These are phyloP conservation scores for Microstroma glucosiphilum DNA, from an alignment of 1,284 basidiomycete species.

Conservation along the genomic window DNA sequence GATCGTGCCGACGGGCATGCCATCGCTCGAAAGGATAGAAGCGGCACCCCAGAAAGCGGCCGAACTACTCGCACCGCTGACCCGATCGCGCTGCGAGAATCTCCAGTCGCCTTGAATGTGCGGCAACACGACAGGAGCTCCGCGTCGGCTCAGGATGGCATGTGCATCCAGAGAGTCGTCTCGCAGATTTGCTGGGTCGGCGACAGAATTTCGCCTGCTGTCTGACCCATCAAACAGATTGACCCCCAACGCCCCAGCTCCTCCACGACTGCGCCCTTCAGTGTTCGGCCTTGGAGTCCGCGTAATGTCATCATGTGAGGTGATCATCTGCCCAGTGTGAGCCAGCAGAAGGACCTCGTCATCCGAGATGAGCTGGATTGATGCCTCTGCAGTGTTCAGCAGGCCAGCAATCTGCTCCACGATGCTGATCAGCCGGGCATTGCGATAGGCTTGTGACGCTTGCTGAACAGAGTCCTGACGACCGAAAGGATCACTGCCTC, in stretches of 20 bases:
- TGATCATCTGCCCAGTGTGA: not conserved
- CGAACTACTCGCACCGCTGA: not conserved
- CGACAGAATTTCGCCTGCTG: not conserved
- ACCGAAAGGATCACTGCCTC: not conserved
- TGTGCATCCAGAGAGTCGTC: slow-evolving; percentile 12
- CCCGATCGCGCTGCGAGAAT: not conserved
- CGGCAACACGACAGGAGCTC: slow-evolving; percentile 2
- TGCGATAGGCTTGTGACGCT: not conserved
- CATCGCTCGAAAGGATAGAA: slow-evolving; percentile 4
- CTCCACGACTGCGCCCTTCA: not conserved
- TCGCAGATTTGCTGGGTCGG: not conserved
- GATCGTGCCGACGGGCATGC: slow-evolving; percentile 11
- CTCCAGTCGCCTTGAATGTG: slow-evolving; percentile 12
- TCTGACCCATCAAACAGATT: slow-evolving; percentile 2
- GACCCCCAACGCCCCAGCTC: slow-evolving; percentile 1
- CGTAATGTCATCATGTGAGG: not conserved
- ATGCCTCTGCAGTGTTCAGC: slow-evolving; percentile 3
- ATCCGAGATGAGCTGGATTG: slow-evolving; percentile 9
- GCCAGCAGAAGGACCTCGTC: slow-evolving; percentile 12
- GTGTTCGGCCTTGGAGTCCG: not conserved
- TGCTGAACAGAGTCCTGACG: not conserved
- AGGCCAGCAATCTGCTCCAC: slow-evolving; percentile 6
- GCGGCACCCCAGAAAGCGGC: slow-evolving; percentile 10
- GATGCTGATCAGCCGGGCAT: slow-evolving; percentile 4
- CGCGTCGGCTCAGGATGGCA: slow-evolving; percentile 11